Evolutionary conservation across 306 rosid genomes (phyloP).

Genomic region (Trifolium fragiferum): DNA sequence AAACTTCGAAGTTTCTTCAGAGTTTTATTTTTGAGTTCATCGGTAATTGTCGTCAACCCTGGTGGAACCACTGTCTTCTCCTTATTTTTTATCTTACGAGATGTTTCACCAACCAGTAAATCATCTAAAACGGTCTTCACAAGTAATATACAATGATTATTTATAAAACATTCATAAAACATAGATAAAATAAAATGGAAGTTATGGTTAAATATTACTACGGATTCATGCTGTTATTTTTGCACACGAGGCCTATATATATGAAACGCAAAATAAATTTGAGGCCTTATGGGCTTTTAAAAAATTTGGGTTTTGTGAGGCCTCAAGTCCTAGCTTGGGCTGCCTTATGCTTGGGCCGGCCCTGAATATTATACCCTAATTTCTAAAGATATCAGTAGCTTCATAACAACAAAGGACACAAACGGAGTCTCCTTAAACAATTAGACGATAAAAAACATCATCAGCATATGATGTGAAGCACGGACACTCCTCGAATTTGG

Average conservation of each 20-base stretch:
- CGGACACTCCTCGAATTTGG: too few relatives aligned
- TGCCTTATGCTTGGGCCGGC: too few relatives aligned
- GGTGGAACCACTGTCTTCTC: constrained; percentile 59
- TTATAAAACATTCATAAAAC: neutral
- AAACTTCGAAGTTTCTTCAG: constrained; percentile 57
- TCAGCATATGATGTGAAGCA: too few relatives aligned
- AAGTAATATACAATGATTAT: constrained; percentile 27
- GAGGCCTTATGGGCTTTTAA: too few relatives aligned
- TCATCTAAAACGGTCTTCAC: constrained; percentile 46
- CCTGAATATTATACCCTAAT: neutral
- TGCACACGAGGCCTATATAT: too few relatives aligned
- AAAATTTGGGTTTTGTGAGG: too few relatives aligned
- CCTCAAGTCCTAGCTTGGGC: too few relatives aligned
- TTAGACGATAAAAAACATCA: too few relatives aligned
- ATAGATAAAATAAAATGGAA: constrained; percentile 1
- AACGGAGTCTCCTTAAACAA: neutral
- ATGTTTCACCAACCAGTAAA: constrained; percentile 23
- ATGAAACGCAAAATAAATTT: too few relatives aligned
- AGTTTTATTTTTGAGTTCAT: constrained; percentile 49
- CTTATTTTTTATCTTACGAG: constrained; percentile 45
- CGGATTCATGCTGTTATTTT: too few relatives aligned
- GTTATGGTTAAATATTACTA: neutral
- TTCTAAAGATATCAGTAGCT: neutral
- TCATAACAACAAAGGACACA: too few relatives aligned
- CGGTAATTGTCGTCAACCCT: constrained; percentile 42